Evolutionary conservation across 2,329 filamentous ascomycete genomes (phyloP).

Genomic region (Fusarium secorum): DNA sequence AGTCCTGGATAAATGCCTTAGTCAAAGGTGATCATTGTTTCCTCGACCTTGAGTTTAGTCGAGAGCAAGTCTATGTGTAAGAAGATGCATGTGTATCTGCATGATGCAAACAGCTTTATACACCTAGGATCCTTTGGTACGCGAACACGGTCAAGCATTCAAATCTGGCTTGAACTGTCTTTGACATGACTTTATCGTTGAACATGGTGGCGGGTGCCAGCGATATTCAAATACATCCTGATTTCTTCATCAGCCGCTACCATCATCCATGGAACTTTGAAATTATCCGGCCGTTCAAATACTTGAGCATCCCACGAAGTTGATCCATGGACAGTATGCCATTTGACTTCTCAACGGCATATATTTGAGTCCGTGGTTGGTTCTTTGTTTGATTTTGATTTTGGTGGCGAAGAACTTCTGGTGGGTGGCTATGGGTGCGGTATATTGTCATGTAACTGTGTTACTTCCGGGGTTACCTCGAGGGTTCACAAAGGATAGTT

Average conservation of each 20-base stretch:
- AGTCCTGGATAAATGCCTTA: not conserved
- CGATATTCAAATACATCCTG: not conserved
- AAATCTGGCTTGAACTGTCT: not conserved
- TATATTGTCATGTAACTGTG: not conserved
- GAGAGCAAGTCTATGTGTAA: not conserved
- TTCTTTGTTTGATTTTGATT: not conserved
- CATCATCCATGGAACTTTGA: not conserved
- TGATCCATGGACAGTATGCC: not conserved
- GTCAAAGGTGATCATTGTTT: not conserved
- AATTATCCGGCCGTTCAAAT: not conserved
- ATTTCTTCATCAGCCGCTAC: not conserved
- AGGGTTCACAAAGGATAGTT: not conserved
- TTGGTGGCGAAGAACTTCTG: not conserved
- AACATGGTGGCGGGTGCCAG: not conserved
- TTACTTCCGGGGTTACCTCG: not conserved
- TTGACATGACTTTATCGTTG: not conserved
- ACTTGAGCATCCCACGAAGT: not conserved
- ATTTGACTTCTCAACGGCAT: not conserved
- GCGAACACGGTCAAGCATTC: not conserved
- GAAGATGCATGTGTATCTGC: not conserved
- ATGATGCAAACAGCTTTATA: not conserved
- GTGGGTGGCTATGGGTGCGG: not conserved
- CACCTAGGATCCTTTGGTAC: not conserved
- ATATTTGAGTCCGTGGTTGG: too few relatives aligned
- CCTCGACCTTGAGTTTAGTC: not conserved